Percentiles rank a stretch among this genome's conserved stretches.
These are phyloP conservation scores for Parastagonospora avenae DNA, from an alignment of 2,329 filamentous ascomycete genomes.

Conservation along the genomic window DNA sequence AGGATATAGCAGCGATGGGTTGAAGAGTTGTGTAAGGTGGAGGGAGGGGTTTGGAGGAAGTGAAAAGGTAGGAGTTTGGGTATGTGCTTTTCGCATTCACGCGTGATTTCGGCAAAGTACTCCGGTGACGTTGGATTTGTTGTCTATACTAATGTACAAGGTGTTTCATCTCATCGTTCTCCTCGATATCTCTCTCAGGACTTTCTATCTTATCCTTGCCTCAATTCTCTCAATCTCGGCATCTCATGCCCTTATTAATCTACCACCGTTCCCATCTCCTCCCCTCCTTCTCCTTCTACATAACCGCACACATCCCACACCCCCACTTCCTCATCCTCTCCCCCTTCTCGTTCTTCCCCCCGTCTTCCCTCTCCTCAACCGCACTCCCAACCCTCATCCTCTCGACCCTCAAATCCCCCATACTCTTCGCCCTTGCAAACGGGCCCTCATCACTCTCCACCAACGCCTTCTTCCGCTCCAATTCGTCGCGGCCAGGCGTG, in stretches of 20 bases:
- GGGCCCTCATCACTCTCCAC: constrained; percentile 30
- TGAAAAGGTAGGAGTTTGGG: too few relatives aligned
- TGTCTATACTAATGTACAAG: neutral
- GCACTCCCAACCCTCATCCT: constrained; percentile 18
- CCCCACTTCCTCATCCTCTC: constrained; percentile 1
- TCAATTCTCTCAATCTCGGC: neutral
- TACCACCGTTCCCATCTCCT: neutral
- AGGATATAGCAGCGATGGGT: too few relatives aligned
- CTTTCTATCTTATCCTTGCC: neutral
- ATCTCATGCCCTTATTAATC: constrained; percentile 13
- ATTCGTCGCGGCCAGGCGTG: constrained; percentile 38
- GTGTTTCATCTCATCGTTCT: too few relatives aligned
- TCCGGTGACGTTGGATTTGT: neutral
- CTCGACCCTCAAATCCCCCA: constrained; percentile 21
- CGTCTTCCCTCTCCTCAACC: constrained; percentile 1
- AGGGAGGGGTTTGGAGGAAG: too few relatives aligned
- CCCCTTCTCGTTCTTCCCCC: neutral
- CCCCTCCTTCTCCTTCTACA: neutral
- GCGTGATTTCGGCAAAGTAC: neutral
- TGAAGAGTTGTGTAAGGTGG: too few relatives aligned
- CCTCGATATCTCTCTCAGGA: too few relatives aligned
- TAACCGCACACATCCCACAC: constrained; percentile 1
- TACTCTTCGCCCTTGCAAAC: constrained; percentile 20
- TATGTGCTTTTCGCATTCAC: too few relatives aligned
- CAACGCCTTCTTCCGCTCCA: constrained; percentile 34